These are phyloP conservation scores for Phaeolepiota aurea DNA, from an alignment of 768 basidiomycete genomes.

Conservation along the genomic window DNA sequence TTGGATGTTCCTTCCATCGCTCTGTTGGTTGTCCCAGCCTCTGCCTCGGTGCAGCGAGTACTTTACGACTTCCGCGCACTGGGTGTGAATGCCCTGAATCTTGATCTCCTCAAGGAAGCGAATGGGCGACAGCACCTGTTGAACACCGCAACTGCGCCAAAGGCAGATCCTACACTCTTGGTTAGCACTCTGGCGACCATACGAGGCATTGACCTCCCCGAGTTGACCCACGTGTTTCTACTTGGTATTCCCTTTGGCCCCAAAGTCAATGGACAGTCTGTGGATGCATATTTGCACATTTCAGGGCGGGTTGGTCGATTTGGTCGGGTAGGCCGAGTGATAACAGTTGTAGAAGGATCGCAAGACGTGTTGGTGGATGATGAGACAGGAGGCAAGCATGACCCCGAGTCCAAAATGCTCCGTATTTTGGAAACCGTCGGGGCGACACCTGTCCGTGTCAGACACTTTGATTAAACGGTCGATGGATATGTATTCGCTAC, in stretches of 20 bases:
- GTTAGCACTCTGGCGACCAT: conserved; percentile 63
- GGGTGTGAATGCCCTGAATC: conserved; percentile 57
- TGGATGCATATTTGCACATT: conserved; percentile 60
- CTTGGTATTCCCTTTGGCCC: conserved; percentile 48
- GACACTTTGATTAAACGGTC: conserved; percentile 44
- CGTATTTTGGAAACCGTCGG: conserved; percentile 36
- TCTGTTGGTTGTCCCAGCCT: conserved; percentile 59
- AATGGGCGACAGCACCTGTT: conserved; percentile 35
- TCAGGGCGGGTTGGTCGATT: conserved; percentile 75
- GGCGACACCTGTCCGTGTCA: conserved; percentile 36
- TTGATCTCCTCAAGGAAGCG: conserved; percentile 42
- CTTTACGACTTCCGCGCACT: conserved; percentile 56
- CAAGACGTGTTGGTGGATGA: conserved; percentile 12
- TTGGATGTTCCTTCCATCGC: conserved; percentile 63
- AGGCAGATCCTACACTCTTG: conserved; percentile 53
- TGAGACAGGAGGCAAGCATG: conserved; percentile 7
- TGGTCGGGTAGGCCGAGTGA: conserved; percentile 55
- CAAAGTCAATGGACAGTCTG: conserved; percentile 27
- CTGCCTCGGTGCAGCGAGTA: conserved; percentile 50
- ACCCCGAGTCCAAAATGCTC: conserved; percentile 29
- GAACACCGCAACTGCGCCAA: conserved; percentile 18
- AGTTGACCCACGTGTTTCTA: conserved; percentile 68
- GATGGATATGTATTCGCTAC: no score
- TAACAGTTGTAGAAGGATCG: conserved; percentile 45
- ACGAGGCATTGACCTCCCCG: conserved; percentile 67